Base-by-base conservation (phyloP, 306 rosid genomes). In the Malus sylvestris region DNA sequence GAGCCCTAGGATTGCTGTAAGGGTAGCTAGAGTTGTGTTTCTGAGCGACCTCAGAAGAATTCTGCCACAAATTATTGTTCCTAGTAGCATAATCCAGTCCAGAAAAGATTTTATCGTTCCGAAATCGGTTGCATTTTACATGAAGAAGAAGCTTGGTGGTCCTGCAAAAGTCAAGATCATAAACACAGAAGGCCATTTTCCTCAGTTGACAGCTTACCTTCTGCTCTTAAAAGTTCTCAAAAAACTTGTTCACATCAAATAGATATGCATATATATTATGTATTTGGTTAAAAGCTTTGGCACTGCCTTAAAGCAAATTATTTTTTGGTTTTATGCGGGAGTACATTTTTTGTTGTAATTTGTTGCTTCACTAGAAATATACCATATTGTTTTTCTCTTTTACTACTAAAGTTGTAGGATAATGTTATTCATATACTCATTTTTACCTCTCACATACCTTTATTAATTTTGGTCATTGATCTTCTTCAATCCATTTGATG, bases 31-130 rank as follows among this genome's bases (percentile, higher is more conserved):
- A 80, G 75, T 76, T 15, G 79, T 83, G 13, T 83, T 89, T 52
- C 70, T 85, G 40, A 81, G 86, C 70, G 86, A 87, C 61, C 22
- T 66, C 5, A 83, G 87, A 71, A 4, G 64, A 78, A 68, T 83
- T 70, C 65, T 85, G 63, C 87, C 88, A 29, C 74, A 20, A 62
- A 83, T 85, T 51, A 16, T 2, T 9, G 88, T 79, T 71, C 88
- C 89, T 16, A 59, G 74, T 77, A 75, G 86, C 33, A 85, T 85
- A 70, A 83, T 89, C 68, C 87, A 80, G 44, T 80, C 88, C 10
- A 76, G 27, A 72, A 70, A 80, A 13, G 88, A 87, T 70, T 4
- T 3, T 2, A 6, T 81, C 52, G 85, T 78, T 53, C 88, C 89
- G 8, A 51, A 73, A 73, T 61, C 64, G 1, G 80, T 89, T 72